These are phyloP conservation scores for Nannochloropsis salina DNA, from an alignment of 108 stramenopile genomes.

Conservation along the genomic window DNA sequence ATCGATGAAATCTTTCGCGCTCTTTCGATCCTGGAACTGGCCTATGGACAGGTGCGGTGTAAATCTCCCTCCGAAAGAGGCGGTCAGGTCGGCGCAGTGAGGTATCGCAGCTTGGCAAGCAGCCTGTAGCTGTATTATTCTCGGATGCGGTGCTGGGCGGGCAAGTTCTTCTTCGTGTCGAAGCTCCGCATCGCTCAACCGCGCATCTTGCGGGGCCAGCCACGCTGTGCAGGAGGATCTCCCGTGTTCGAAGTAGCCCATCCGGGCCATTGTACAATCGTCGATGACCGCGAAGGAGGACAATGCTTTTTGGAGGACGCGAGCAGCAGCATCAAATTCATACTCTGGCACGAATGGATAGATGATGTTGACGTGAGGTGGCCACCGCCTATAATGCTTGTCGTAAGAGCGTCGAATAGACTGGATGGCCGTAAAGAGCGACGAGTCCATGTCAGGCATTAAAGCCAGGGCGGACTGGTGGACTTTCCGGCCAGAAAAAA, in stretches of 20 bases:
- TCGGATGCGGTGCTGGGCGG: background rate
- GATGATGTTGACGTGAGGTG: conserved; percentile 2
- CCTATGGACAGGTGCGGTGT: conserved; percentile 1
- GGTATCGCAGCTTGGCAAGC: background rate
- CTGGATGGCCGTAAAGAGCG: background rate
- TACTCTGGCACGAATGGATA: background rate
- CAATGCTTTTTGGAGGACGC: background rate
- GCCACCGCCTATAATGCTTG: background rate
- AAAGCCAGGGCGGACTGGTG: background rate
- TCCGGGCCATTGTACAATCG: conserved; percentile 5
- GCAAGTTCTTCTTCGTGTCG: background rate
- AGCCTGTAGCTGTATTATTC: background rate
- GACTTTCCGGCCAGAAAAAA: background rate
- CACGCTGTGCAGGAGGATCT: conserved; percentile 17
- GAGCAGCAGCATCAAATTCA: background rate
- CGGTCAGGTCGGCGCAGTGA: background rate
- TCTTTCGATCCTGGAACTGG: background rate
- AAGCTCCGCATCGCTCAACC: too few species aligned
- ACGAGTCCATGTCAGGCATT: background rate
- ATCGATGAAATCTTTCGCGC: background rate
- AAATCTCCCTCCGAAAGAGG: conserved; percentile 16
- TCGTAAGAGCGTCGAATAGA: background rate
- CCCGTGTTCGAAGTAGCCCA: background rate
- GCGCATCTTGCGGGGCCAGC: background rate
- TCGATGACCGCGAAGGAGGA: background rate